Evolutionary conservation across 805 yeast species (phyloP).

Genomic region (Phaffomyces thermotolerans): DNA sequence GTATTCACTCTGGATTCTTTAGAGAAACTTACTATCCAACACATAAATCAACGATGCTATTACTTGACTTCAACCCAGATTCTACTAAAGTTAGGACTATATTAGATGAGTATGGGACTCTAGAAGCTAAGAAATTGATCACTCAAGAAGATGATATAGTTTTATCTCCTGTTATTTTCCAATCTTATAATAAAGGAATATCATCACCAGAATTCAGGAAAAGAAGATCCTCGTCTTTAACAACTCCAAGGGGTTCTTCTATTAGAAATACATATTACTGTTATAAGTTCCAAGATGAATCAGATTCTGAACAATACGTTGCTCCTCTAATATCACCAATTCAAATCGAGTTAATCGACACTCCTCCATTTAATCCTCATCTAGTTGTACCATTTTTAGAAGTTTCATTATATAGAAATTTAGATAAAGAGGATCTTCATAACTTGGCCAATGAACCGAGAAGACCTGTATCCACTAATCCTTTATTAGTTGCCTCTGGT

Average conservation of each 20-base stretch:
- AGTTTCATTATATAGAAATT: conserved; percentile 54
- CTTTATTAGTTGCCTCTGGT: conserved; percentile 69
- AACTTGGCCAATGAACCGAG: conserved; percentile 61
- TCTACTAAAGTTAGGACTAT: conserved; percentile 32
- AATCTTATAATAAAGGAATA: conserved; percentile 22
- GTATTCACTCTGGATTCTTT: conserved; percentile 40
- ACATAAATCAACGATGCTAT: conserved; percentile 47
- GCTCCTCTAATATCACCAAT: conserved; percentile 56
- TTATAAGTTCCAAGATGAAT: conserved; percentile 12
- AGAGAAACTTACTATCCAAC: conserved; percentile 76
- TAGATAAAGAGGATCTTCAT: conserved; percentile 50
- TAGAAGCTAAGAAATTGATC: conserved; percentile 30
- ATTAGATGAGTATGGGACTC: conserved; percentile 40
- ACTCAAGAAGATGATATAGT: conserved; percentile 24
- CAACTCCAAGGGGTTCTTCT: conserved; percentile 6
- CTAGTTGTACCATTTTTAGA: conserved; percentile 72
- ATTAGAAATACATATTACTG: conserved; percentile 16
- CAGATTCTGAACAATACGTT: conserved; percentile 18
- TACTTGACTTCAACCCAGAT: conserved; percentile 47
- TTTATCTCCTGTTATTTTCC: conserved; percentile 33
- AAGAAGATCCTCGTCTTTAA: conserved; percentile 3
- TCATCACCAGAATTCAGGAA: conserved; percentile 2
- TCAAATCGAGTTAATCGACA: conserved; percentile 61
- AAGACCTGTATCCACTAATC: conserved; percentile 54
- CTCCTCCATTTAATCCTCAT: conserved; percentile 62